A percentile compares a stretch with the other conserved stretches of the same genome.
Evolutionary conservation across 2,329 filamentous ascomycete genomes (phyloP).

Genomic region (Ustulina deusta): DNA sequence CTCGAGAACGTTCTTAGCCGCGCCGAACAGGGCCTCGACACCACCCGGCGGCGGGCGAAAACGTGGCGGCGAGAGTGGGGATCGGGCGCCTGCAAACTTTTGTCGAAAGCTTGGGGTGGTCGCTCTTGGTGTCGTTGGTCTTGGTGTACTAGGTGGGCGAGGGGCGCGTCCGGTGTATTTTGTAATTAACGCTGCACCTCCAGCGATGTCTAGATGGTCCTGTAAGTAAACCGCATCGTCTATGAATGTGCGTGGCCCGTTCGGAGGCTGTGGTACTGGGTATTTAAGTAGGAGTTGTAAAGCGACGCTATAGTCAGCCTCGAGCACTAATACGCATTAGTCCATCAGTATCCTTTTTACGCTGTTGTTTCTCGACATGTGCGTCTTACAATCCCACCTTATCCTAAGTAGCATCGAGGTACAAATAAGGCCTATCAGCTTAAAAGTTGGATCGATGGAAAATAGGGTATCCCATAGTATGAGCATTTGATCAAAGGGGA

Average conservation of each 20-base stretch:
- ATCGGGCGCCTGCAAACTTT: slow-evolving; percentile 57
- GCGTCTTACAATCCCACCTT: slow-evolving; percentile 79
- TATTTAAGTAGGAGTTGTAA: slow-evolving; percentile 88
- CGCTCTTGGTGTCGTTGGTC: slow-evolving; percentile 54
- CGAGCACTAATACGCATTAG: slow-evolving; percentile 70
- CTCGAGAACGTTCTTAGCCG: slow-evolving; percentile 79
- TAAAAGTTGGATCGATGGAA: slow-evolving; percentile 82
- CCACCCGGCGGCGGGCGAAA: slow-evolving; percentile 67
- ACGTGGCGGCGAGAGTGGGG: slow-evolving; percentile 62
- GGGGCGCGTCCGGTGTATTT: slow-evolving; percentile 76
- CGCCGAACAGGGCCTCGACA: slow-evolving; percentile 78
- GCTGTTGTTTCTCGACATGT: neutral
- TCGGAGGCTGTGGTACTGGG: slow-evolving; percentile 71
- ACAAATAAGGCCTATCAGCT: slow-evolving; percentile 90
- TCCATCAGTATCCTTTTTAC: slow-evolving; percentile 19
- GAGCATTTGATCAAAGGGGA: slow-evolving; percentile 86
- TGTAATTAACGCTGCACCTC: slow-evolving; percentile 73
- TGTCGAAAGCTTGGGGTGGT: slow-evolving; percentile 55
- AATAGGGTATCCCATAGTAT: slow-evolving; percentile 92
- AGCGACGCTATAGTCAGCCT: slow-evolving; percentile 88
- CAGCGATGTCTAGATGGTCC: slow-evolving; percentile 71
- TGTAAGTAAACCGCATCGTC: slow-evolving; percentile 84
- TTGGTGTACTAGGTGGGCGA: slow-evolving; percentile 44
- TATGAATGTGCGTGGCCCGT: slow-evolving; percentile 82
- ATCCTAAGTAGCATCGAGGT: slow-evolving; percentile 93